Conservation (phyloP, 1,139 yeast genomes). For the Geotrichum australiense region DNA sequence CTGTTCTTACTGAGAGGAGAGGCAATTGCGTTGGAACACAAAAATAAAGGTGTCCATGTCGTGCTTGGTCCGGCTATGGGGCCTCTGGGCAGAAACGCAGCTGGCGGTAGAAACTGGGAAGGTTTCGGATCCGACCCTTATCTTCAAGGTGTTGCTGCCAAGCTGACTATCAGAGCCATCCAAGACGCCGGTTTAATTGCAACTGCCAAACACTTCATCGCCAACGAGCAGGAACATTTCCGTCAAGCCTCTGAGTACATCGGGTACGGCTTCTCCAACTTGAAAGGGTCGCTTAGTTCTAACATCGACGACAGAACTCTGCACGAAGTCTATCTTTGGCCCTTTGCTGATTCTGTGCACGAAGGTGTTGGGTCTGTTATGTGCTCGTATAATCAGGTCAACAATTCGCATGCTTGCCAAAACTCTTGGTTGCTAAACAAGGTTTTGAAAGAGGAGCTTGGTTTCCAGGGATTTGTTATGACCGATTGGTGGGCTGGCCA, state of each 20-base stretch:
- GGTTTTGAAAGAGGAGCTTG: constrained; percentile 53
- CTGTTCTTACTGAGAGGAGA: constrained; percentile 48
- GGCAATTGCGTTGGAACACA: constrained; percentile 52
- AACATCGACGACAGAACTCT: constrained; percentile 56
- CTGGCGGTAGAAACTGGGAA: constrained; percentile 64
- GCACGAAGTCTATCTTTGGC: constrained; percentile 62
- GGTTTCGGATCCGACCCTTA: constrained; percentile 61
- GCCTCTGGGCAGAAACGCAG: constrained; percentile 57
- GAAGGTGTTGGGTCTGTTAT: constrained; percentile 58
- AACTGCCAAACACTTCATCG: constrained; percentile 48
- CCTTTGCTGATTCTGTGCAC: constrained; percentile 55
- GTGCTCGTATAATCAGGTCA: constrained; percentile 56
- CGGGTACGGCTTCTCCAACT: constrained; percentile 37
- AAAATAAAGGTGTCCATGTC: constrained; percentile 52
- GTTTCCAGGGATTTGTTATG: constrained; percentile 61
- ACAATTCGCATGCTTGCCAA: constrained; percentile 55
- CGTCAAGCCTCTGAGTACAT: constrained; percentile 54
- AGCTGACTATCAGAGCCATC: constrained; percentile 48
- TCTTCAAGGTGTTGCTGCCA: constrained; percentile 51
- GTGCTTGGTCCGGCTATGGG: constrained; percentile 58
- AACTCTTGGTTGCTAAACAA: constrained; percentile 51
- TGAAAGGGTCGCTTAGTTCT: constrained; percentile 28
- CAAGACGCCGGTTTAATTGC: constrained; percentile 56
- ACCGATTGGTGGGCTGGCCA: constrained; percentile 60
- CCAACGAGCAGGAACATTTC: constrained; percentile 59